Evolutionary conservation across 2,329 filamentous ascomycete genomes (phyloP).

Genomic region (Fusarium sp.): DNA sequence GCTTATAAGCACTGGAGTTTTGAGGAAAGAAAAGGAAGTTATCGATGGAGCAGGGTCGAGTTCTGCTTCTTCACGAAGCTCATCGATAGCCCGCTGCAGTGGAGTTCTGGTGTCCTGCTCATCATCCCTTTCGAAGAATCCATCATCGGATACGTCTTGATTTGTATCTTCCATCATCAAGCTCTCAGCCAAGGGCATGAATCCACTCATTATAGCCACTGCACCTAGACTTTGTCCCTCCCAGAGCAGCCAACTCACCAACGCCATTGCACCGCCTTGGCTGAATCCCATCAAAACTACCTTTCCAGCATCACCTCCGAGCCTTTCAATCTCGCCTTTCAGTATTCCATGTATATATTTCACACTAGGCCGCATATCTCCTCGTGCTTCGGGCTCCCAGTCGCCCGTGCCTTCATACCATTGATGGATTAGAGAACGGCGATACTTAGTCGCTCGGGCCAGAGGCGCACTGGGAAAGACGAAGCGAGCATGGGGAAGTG

Average conservation of each 20-base stretch:
- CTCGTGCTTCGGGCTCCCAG: constrained; percentile 48
- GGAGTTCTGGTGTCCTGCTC: constrained; percentile 13
- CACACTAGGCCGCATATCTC: constrained; percentile 55
- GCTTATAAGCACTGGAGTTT: constrained; percentile 57
- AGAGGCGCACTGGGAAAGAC: constrained; percentile 62
- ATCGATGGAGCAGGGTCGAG: constrained; percentile 10
- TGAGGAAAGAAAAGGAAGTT: constrained; percentile 26
- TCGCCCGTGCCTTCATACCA: constrained; percentile 53
- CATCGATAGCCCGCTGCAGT: constrained; percentile 37
- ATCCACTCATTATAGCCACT: constrained; percentile 58
- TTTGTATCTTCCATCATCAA: constrained; percentile 39
- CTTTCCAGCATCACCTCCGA: constrained; percentile 51
- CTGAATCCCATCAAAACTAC: constrained; percentile 63
- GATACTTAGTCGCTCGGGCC: constrained; percentile 47
- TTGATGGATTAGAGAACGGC: constrained; percentile 48
- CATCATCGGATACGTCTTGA: constrained; percentile 8
- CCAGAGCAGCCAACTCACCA: constrained; percentile 58
- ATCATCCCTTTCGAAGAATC: constrained; percentile 33
- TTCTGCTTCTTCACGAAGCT: constrained; percentile 46
- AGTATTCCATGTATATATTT: constrained; percentile 54
- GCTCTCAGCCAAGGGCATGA: constrained; percentile 54
- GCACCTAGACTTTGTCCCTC: constrained; percentile 53
- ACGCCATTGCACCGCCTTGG: constrained; percentile 62
- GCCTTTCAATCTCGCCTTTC: constrained; percentile 47
- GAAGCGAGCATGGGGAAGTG: constrained; percentile 58